phyloP scores from a whole-genome alignment of 768 basidiomycete species.

The Mycena alexandri region DNA sequence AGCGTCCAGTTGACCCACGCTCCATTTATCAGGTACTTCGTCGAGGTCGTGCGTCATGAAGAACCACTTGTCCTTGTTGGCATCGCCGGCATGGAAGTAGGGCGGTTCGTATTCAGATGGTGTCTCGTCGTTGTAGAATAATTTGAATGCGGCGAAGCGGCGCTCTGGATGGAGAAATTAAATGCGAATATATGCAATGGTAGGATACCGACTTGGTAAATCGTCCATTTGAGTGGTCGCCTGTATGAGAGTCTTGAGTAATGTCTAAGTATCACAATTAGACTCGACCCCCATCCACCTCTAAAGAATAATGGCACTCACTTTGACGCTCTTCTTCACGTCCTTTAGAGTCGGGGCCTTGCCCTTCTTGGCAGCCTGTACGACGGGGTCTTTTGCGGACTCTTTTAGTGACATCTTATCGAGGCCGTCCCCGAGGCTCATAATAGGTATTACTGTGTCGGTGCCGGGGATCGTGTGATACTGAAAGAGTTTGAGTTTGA shows the following conservation, averaged over 20 bases:
- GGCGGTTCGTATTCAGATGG: slow-evolving; percentile 90
- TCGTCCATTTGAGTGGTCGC: slow-evolving; percentile 86
- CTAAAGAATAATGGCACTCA: slow-evolving; percentile 40
- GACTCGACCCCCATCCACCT: background rate
- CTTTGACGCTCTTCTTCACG: slow-evolving; percentile 87
- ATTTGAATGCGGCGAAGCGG: slow-evolving; percentile 90
- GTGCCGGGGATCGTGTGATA: slow-evolving; percentile 78
- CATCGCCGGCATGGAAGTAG: slow-evolving; percentile 79
- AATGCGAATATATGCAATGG: slow-evolving; percentile 6
- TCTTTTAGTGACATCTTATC: slow-evolving; percentile 62
- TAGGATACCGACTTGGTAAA: slow-evolving; percentile 72
- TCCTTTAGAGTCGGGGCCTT: slow-evolving; percentile 80
- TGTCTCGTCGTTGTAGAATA: slow-evolving; percentile 85
- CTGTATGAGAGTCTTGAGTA: slow-evolving; percentile 83
- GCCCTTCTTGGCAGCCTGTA: slow-evolving; percentile 69
- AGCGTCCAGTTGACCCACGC: slow-evolving; percentile 74
- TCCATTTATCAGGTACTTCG: slow-evolving; percentile 82
- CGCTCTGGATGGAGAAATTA: slow-evolving; percentile 61
- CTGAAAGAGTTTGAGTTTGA: slow-evolving; percentile 50
- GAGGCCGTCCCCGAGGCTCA: slow-evolving; percentile 76
- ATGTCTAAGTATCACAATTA: slow-evolving; percentile 55
- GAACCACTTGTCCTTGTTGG: slow-evolving; percentile 80
- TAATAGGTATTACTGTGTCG: slow-evolving; percentile 70
- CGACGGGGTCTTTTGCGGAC: slow-evolving; percentile 65
- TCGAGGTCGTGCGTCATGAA: slow-evolving; percentile 82